Evolutionary conservation across 257 asterid genomes (phyloP).

Genomic region (Primulina tabacum): DNA sequence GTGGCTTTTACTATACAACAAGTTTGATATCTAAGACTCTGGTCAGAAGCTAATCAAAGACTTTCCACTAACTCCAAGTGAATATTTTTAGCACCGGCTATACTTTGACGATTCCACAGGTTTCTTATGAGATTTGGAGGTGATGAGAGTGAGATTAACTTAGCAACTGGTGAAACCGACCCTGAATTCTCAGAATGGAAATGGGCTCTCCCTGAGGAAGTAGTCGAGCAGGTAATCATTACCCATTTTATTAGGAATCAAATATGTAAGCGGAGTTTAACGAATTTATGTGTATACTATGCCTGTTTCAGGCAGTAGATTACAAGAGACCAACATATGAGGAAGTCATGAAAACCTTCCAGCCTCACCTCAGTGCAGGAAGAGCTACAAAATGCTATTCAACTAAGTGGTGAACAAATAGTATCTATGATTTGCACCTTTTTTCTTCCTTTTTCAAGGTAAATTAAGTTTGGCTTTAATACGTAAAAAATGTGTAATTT

Average conservation of each 20-base stretch:
- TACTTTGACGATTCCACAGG: slow-evolving; percentile 40
- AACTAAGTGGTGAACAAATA: slow-evolving; percentile 66
- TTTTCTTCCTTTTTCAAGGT: slow-evolving; percentile 14
- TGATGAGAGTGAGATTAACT: slow-evolving; percentile 78
- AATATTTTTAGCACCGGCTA: background rate
- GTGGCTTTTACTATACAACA: background rate
- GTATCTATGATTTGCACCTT: slow-evolving; percentile 22
- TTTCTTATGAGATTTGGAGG: slow-evolving; percentile 77
- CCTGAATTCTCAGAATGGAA: slow-evolving; percentile 96
- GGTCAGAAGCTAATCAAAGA: slow-evolving; percentile 1
- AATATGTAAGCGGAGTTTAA: background rate
- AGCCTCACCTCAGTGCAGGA: slow-evolving; percentile 46
- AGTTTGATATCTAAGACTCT: background rate
- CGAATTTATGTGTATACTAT: background rate
- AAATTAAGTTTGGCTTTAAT: background rate
- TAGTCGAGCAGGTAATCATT: slow-evolving; percentile 68
- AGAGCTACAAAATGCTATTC: slow-evolving; percentile 78
- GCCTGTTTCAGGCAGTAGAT: slow-evolving; percentile 69
- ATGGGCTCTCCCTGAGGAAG: slow-evolving; percentile 91
- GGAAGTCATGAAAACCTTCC: slow-evolving; percentile 72
- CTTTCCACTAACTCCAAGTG: background rate
- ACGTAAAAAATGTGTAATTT: background rate
- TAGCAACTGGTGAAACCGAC: slow-evolving; percentile 71
- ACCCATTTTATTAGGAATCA: background rate
- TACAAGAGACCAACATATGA: slow-evolving; percentile 96